These are phyloP conservation scores for Venturia effusa DNA, from an alignment of 2,329 filamentous ascomycete genomes.

Conservation along the genomic window DNA sequence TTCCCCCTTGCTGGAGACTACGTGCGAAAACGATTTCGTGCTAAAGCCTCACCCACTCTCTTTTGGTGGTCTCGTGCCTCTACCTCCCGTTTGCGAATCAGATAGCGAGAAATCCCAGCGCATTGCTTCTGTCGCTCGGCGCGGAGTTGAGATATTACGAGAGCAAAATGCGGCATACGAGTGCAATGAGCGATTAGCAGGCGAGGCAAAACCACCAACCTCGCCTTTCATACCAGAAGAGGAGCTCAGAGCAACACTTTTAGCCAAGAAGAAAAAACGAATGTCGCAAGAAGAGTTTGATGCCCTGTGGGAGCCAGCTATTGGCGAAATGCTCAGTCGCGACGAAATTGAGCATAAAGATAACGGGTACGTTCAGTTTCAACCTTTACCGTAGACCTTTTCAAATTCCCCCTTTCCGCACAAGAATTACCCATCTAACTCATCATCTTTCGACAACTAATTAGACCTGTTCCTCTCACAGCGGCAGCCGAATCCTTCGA, in stretches of 20 bases:
- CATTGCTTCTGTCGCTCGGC: constrained; percentile 78
- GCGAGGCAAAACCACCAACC: constrained; percentile 47
- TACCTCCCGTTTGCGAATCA: constrained; percentile 86
- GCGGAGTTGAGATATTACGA: constrained; percentile 75
- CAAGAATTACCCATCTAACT: constrained; percentile 6
- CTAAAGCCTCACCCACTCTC: constrained; percentile 75
- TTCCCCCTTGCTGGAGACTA: constrained; percentile 63
- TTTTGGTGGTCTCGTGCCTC: constrained; percentile 66
- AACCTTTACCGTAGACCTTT: constrained; percentile 18
- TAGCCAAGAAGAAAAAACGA: constrained; percentile 65
- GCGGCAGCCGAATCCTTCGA: constrained; percentile 66
- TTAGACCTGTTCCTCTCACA: constrained; percentile 63
- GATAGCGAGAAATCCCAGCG: constrained; percentile 86
- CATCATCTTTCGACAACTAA: constrained; percentile 51
- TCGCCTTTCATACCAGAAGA: constrained; percentile 57
- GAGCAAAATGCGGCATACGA: constrained; percentile 81
- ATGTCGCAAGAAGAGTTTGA: constrained; percentile 87
- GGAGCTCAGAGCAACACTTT: constrained; percentile 67
- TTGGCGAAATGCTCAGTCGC: constrained; percentile 56
- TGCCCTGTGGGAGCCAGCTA: constrained; percentile 66
- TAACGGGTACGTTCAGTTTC: constrained; percentile 45
- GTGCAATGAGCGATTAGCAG: constrained; percentile 62
- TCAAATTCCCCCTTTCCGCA: constrained; percentile 17
- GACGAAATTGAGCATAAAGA: constrained; percentile 49
- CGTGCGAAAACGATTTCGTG: constrained; percentile 81